Conservation (phyloP, 352 stramenopile species). For the Pythium folliculosum region DNA sequence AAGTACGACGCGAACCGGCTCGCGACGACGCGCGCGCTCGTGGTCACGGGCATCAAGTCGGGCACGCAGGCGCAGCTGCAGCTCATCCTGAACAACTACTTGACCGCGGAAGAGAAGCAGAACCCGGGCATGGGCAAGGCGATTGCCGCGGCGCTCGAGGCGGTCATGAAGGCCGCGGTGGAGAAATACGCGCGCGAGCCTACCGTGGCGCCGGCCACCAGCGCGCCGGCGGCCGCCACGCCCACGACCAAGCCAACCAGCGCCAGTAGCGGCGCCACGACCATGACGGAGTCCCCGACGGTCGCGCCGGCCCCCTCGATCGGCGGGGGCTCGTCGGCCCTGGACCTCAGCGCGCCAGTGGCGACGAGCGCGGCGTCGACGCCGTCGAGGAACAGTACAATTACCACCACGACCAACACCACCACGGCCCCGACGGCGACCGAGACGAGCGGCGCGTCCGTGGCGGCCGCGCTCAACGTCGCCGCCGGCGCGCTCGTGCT, state of each 20-base stretch:
- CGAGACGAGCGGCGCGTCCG: conserved; percentile 6
- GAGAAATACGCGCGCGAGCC: conserved; percentile 4
- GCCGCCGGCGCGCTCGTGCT: not conserved
- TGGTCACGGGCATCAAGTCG: not conserved
- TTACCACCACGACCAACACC: too few species aligned
- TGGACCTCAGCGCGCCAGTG: not conserved
- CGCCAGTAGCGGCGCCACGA: not conserved
- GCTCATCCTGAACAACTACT: not conserved
- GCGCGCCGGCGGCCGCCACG: not conserved
- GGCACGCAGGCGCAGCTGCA: not conserved
- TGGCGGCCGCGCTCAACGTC: not conserved
- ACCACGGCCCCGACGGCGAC: not conserved
- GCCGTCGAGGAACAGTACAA: too few species aligned
- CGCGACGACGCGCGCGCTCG: not conserved
- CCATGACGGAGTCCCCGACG: not conserved
- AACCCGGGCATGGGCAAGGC: not conserved
- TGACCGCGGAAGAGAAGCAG: not conserved
- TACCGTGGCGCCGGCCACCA: not conserved
- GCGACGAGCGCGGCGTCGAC: not conserved
- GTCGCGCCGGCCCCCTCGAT: not conserved
- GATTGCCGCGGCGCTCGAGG: not conserved
- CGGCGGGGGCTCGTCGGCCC: not conserved
- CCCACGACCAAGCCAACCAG: not conserved
- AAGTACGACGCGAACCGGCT: not conserved
- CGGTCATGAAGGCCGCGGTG: not conserved